Base-by-base conservation (phyloP, 306 rosid species). In the Cicer arietinum region DNA sequence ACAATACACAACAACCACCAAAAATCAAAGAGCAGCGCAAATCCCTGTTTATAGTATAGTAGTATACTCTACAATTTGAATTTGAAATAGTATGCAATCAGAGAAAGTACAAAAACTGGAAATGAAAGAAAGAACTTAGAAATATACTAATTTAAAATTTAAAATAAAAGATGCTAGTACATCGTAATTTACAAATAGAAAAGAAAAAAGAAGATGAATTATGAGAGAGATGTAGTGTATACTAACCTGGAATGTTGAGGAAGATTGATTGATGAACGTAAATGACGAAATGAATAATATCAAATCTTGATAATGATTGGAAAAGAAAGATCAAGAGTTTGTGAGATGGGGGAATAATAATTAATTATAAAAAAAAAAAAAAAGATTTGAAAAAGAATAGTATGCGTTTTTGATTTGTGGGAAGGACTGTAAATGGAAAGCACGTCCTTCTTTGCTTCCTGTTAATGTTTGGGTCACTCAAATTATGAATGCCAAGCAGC, bases 231-330 rank as follows among this genome's bases (percentile, higher is more conserved):
- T 30, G 5, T 30, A 30, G 37, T 30, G 37, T 30, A 30, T 4
- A 30, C 1, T 30, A 6, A 51, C 57, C 57, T 51, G 57, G 10
- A 51, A 51, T 51, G 57, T 50, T 50, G 54, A 50, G 18, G 54
- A n/a, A 51, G 57, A 51, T 14, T 51, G 56, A 44, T 44, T 44
- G 10, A 50, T 14, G 2, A 51, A 14, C 57, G 57, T 51, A 51
- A 51, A 47, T 47, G 14, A 47, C 4, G 37, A 30, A 30, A 30
- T 30, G 37, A 50, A 48, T 48, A 7, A 48, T 12, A 52, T 52
- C 58, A 16, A 52, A 14, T 52, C 58, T 52, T 52, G 58, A 50
- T 50, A n/a, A 51, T 52, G 25, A 52, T 52, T 51, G 57, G 57
- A 51, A 51, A 14, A 3, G 57, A 51, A 51, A 51, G 20, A 51